Percentiles rank a stretch among this genome's conserved stretches.
These are phyloP conservation scores for Penicillium sp. DNA, from an alignment of 2,329 filamentous ascomycete species.

Conservation along the genomic window DNA sequence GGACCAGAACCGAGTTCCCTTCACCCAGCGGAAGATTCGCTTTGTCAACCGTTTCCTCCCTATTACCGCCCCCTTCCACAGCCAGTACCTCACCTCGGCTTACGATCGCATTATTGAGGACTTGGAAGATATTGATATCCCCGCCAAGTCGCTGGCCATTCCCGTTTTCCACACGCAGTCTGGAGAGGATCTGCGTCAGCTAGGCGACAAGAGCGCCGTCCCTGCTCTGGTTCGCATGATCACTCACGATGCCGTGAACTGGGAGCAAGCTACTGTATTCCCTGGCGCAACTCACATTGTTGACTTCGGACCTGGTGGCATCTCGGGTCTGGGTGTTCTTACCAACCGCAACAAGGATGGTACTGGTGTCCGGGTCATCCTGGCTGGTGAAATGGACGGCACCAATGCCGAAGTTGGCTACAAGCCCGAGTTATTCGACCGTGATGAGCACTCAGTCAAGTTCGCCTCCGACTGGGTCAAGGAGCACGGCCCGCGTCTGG, in stretches of 20 bases:
- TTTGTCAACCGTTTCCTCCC: constrained; percentile 97
- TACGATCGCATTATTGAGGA: constrained; percentile 82
- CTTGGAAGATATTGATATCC: constrained; percentile 75
- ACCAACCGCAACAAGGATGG: constrained; percentile 99
- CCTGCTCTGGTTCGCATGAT: constrained; percentile 88
- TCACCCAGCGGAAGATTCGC: constrained; percentile 92
- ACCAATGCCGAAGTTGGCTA: constrained; percentile 90
- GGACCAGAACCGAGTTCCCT: constrained; percentile 90
- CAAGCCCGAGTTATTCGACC: constrained; percentile 96
- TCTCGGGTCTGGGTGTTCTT: constrained; percentile 90
- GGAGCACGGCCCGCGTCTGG: constrained; percentile 87
- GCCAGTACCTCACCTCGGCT: constrained; percentile 82
- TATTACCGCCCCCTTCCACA: constrained; percentile 98
- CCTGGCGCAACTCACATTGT: constrained; percentile 87
- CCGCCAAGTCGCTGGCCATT: constrained; percentile 71
- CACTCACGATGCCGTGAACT: constrained; percentile 88
- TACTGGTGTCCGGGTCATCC: constrained; percentile 91
- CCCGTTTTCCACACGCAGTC: constrained; percentile 88
- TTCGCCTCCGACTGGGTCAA: constrained; percentile 98
- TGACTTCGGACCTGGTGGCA: constrained; percentile 94
- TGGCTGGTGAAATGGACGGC: constrained; percentile 89
- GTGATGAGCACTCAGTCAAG: constrained; percentile 91
- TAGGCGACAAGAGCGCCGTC: constrained; percentile 74
- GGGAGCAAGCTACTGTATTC: constrained; percentile 93
- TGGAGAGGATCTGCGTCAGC: constrained; percentile 74